Conservation (phyloP, 345 rosid genomes). For the Lumnitzera racemosa region DNA sequence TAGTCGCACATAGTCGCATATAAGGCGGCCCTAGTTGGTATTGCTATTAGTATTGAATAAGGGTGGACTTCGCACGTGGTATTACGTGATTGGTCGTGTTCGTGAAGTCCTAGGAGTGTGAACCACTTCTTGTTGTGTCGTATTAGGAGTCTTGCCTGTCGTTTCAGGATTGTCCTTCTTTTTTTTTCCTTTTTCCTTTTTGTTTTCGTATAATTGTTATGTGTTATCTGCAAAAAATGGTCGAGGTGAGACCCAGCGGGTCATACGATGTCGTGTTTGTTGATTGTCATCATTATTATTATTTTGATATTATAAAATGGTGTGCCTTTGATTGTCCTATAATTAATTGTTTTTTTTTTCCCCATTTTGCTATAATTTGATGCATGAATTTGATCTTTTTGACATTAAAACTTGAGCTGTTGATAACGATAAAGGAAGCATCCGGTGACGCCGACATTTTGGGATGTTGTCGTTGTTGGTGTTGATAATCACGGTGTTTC, state of each 20-base stretch:
- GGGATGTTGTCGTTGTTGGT: too few relatives aligned
- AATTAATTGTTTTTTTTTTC: background rate
- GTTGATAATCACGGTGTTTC: too few relatives aligned
- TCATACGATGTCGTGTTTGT: background rate
- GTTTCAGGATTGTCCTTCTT: background rate
- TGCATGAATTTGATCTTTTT: too few relatives aligned
- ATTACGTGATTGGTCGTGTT: too few relatives aligned
- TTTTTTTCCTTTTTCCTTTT: background rate
- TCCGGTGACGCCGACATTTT: too few relatives aligned
- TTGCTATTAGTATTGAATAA: too few relatives aligned
- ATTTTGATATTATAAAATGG: background rate
- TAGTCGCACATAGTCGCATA: too few relatives aligned
- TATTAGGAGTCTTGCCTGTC: slow-evolving; percentile 2
- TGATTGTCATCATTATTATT: background rate
- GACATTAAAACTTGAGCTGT: too few relatives aligned
- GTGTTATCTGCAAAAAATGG: background rate
- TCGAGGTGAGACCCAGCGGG: background rate
- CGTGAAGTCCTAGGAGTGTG: too few relatives aligned
- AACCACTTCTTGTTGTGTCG: background rate
- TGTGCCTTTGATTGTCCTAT: background rate
- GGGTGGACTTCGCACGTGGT: too few relatives aligned
- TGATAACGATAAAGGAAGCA: too few relatives aligned
- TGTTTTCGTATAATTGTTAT: background rate
- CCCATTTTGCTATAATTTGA: background rate
- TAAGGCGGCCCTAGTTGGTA: too few relatives aligned